These are phyloP conservation scores for Hortiboletus flavorubellus DNA, from an alignment of 768 basidiomycete genomes.

Conservation along the genomic window DNA sequence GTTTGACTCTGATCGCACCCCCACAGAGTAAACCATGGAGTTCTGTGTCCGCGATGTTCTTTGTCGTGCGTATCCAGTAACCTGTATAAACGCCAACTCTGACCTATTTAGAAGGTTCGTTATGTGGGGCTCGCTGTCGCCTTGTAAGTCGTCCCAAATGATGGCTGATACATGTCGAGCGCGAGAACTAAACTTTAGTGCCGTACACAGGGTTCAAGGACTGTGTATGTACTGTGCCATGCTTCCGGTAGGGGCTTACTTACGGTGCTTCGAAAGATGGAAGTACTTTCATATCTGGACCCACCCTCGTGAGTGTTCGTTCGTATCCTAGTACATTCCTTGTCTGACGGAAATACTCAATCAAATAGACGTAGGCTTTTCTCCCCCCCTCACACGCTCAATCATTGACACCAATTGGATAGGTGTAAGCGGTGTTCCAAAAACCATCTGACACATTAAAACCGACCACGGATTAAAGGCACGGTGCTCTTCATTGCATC, in stretches of 20 bases:
- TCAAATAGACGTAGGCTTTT: constrained; percentile 15
- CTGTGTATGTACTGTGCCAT: constrained; percentile 5
- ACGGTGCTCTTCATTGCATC: neutral
- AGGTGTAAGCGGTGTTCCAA: constrained; percentile 15
- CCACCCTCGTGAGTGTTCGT: constrained; percentile 3
- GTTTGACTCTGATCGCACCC: neutral
- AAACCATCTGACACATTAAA: neutral
- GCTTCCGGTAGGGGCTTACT: neutral
- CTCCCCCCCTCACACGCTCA: neutral
- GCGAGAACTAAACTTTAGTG: neutral
- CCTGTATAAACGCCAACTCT: neutral
- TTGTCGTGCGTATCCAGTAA: constrained; percentile 12
- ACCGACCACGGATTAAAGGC: constrained; percentile 8
- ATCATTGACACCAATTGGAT: neutral
- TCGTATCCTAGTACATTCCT: neutral
- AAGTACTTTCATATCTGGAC: constrained; percentile 17
- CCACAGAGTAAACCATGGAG: constrained; percentile 18
- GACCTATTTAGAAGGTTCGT: constrained; percentile 13
- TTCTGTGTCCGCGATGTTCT: constrained; percentile 10
- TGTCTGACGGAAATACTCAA: neutral
- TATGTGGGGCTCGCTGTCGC: constrained; percentile 10
- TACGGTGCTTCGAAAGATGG: constrained; percentile 9
- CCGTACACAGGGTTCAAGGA: neutral
- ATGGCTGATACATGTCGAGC: neutral
- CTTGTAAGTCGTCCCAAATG: constrained; percentile 5